These are phyloP conservation scores for Hemileia vastatrix DNA, from an alignment of 1,284 basidiomycete genomes.

Conservation along the genomic window DNA sequence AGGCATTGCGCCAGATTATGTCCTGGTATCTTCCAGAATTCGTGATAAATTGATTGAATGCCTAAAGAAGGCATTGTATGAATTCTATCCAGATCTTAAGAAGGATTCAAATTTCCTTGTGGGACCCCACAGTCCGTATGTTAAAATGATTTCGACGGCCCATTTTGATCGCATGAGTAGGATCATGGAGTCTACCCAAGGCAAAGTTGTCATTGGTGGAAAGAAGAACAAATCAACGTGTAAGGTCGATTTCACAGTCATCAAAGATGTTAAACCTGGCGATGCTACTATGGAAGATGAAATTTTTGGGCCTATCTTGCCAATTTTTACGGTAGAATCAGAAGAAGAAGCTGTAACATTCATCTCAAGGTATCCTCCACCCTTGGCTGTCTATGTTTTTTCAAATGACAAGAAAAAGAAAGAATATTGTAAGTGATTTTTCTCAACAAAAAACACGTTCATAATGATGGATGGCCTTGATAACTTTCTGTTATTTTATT, in stretches of 20 bases:
- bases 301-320: conserved; percentile 47
- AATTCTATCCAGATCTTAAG: conserved; percentile 36
- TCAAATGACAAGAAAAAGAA: conserved; percentile 32
- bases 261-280: conserved; percentile 38
- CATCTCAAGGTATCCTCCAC: conserved; percentile 44
- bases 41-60: conserved; percentile 37
- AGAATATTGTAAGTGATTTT: conserved; percentile 27
- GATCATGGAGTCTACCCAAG: conserved; percentile 41
- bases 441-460: background rate
- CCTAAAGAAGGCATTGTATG: conserved; percentile 33
- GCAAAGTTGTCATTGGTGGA: conserved; percentile 43
- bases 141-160: conserved; percentile 41
- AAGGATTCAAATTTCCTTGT: conserved; percentile 24
- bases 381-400: conserved; percentile 46
- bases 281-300: conserved; percentile 46
- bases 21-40: conserved; percentile 35
- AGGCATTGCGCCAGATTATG: conserved; percentile 44
- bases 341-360: conserved; percentile 32
- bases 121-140: conserved; percentile 27
- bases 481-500: background rate
- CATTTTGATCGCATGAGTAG: conserved; percentile 44
- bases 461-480: conserved; percentile 27
- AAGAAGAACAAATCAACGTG: conserved; percentile 26
- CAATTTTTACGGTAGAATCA: conserved; percentile 32
- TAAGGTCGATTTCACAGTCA: conserved; percentile 42